Base-by-base conservation (phyloP, 2,329 filamentous ascomycete genomes). In the Botrytis sinoallii region DNA sequence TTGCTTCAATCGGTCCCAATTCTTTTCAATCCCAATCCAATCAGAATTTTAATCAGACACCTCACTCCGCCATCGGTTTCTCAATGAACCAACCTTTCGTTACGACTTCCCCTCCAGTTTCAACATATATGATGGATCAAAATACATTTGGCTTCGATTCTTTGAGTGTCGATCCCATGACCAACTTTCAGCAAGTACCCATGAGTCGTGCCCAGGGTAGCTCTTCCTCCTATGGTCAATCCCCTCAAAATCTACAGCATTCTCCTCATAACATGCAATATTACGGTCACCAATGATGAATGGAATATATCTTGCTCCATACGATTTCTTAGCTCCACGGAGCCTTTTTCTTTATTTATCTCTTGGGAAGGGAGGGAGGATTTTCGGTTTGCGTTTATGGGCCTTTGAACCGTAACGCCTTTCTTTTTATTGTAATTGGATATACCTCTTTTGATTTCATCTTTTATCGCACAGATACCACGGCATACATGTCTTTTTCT, bases 151-250 rank as follows among this genome's bases (percentile, higher is more conserved):
- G 57, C 3, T 81, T 77, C 35, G 77, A 79, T 69, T 25, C 70
- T 12, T 75, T 80, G 74, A 38, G 75, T 29, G 75, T 76, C 16
- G 76, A 75, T 44, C 66, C 69, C 5, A 72, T 69, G 40, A 76
- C 76, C 59, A 73, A 64, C n/a, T 79, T 73, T 29, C 77, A 77
- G 46, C 77, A 78, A 42, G 73, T 77, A 16, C 77, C 78, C 12
- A 80, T 80, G 76, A 79, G 72, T 63, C 76, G 77, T 40, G 75
- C 75, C 40, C 79, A 75, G 16, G 78, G 77, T 44, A 80, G 77
- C 64, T 73, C 72, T 20, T 79, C 79, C 14, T 76, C 77, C 20
- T 80, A 80, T 38, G 72, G 75, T n/a, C 77, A 79, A 69, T 76
- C 78, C 3, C 75, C 77, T 29, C 78, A 77, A 46, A 76, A 78